These are phyloP conservation scores for Penicillium sp. DNA, from an alignment of 2,329 filamentous ascomycete genomes.

Conservation along the genomic window DNA sequence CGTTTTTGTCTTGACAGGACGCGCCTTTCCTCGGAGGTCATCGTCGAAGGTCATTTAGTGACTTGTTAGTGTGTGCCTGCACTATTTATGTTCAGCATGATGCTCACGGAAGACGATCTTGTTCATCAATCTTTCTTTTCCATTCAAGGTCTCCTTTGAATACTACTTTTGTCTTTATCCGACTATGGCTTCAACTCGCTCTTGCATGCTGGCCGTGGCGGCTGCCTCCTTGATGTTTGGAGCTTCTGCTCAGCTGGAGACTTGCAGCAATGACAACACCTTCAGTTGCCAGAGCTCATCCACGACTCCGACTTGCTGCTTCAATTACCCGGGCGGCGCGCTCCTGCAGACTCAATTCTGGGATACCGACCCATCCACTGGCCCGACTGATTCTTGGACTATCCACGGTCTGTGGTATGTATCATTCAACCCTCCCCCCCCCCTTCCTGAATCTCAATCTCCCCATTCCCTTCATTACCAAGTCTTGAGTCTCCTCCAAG, in stretches of 20 bases:
- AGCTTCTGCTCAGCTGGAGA: constrained; percentile 31
- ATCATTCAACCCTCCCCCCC: neutral
- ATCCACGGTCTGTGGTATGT: constrained; percentile 60
- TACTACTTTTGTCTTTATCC: neutral
- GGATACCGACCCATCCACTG: constrained; percentile 59
- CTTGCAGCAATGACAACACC: constrained; percentile 43
- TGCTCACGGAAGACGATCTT: neutral
- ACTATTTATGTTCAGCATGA: constrained; percentile 1
- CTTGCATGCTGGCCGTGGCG: constrained; percentile 31
- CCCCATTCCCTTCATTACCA: neutral
- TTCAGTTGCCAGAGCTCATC: constrained; percentile 62
- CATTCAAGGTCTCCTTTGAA: neutral
- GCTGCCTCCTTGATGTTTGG: constrained; percentile 26
- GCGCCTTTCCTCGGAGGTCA: neutral
- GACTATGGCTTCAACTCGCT: constrained; percentile 27
- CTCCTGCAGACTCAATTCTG: constrained; percentile 64
- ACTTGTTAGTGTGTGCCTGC: neutral
- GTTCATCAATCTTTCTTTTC: neutral
- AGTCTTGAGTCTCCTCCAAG: neutral
- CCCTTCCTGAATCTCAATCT: no score
- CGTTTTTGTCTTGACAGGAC: constrained; percentile 3
- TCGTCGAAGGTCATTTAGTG: neutral
- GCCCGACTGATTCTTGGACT: constrained; percentile 61
- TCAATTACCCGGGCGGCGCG: constrained; percentile 61
- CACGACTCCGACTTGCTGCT: constrained; percentile 58